Conservation (phyloP, 208 protist species). For the Crithidia acanthocephali region DNA sequence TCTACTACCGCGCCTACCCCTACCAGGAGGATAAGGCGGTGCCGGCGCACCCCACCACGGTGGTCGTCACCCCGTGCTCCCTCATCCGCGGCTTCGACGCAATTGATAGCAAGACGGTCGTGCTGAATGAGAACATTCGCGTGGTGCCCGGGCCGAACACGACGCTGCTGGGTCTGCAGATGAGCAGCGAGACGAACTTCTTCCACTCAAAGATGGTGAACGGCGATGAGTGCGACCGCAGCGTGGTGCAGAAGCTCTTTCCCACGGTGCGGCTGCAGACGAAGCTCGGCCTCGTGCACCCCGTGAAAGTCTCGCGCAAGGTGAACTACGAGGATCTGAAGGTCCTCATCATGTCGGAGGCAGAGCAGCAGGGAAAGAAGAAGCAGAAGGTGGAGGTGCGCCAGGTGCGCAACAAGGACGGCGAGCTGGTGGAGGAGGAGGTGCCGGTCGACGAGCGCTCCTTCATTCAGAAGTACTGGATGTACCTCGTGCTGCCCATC, state of each 20-base stretch:
- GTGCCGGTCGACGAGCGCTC: slow-evolving; percentile 70
- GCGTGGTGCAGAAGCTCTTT: slow-evolving; percentile 82
- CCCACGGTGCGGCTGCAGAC: slow-evolving; percentile 62
- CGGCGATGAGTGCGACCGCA: slow-evolving; percentile 85
- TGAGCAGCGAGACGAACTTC: slow-evolving; percentile 77
- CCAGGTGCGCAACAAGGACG: slow-evolving; percentile 51
- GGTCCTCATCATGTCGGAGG: slow-evolving; percentile 30
- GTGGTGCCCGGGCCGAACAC: slow-evolving; percentile 62
- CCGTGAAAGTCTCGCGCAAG: slow-evolving; percentile 35
- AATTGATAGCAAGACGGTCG: slow-evolving; percentile 67
- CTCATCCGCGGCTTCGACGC: slow-evolving; percentile 88
- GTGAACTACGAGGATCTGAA: slow-evolving; percentile 81
- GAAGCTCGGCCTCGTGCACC: slow-evolving; percentile 49
- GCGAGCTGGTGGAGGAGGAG: slow-evolving; percentile 69
- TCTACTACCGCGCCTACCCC: slow-evolving; percentile 76
- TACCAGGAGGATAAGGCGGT: slow-evolving; percentile 22
- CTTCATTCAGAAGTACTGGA: slow-evolving; percentile 93
- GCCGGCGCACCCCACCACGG: slow-evolving; percentile 31
- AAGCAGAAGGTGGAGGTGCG: slow-evolving; percentile 41
- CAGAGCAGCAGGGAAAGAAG: slow-evolving; percentile 31
- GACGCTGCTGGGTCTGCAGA: slow-evolving; percentile 71
- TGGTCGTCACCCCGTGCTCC: slow-evolving; percentile 79
- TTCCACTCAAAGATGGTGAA: slow-evolving; percentile 89
- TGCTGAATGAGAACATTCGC: slow-evolving; percentile 71
- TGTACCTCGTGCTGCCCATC: slow-evolving; percentile 74